Base-by-base conservation (phyloP, 352 stramenopile genomes). In the Phytopythium sindhum region DNA sequence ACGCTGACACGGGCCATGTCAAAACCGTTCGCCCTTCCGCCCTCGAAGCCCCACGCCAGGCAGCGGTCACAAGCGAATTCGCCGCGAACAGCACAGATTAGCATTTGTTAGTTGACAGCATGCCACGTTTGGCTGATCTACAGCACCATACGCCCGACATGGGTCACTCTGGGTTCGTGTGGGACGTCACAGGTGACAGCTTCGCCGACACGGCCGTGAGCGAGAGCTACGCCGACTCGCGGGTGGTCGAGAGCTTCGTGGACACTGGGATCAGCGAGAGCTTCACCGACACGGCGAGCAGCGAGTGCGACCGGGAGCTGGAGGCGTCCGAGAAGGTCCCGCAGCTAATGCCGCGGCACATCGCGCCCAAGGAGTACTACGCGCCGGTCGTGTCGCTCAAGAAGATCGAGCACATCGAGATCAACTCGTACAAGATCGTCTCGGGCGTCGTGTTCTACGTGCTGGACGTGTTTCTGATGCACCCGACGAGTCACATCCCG, bases 401-500 rank as follows among this genome's bases (percentile, higher is more conserved):
- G 51, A 69, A 57, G 24, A 77, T 83, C 58, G 72, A 80, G 11
- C 72, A 58, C 55, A 61, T 86, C 58, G 72, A 80, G 62, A 81
- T 86, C 66, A 64, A 57, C 39, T 39, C 62, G 35, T 62, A 24
- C 48, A 69, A 68, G 31, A 66, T 71, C 23, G 63, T 78, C 35
- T 57, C 68, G 11, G 70, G 74, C 33, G 74, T 86, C n/a, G 67
- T 69, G 0, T 83, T 71, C 63, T 84, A 84, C 57, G 67, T 79
- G 17, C 26, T 84, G 28, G 68, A 86, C 50, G 68, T 89, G 42
- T 89, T 78, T 67, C 31, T 87, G 48, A 60, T 72, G 48, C 72
- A 79, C 53, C 53, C 72, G 23, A 62, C 77, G 45, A 82, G 64
- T 51, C 75, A 75, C 33, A 83, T 89, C 59, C 80, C 75, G 29